phyloP scores from a whole-genome alignment of 371 early-diverging fungal genomes.

The Parasitella parasitica region DNA sequence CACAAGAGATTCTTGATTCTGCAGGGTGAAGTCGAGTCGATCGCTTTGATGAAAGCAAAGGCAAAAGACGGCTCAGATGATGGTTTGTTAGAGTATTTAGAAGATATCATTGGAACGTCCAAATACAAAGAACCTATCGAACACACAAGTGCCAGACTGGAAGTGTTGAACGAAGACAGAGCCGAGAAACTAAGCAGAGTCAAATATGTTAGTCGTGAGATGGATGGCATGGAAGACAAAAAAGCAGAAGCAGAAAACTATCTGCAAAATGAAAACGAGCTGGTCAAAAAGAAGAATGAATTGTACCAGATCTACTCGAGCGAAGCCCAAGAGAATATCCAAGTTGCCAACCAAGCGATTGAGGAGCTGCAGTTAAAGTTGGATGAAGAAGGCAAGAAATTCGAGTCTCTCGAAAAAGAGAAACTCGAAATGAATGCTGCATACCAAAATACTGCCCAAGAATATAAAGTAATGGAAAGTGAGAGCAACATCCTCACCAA shows the following conservation, averaged over 20 bases:
- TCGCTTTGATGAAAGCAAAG: slow-evolving; percentile 99
- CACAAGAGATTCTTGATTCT: slow-evolving; percentile 99
- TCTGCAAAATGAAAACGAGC: slow-evolving; percentile 77
- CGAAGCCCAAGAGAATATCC: slow-evolving; percentile 47
- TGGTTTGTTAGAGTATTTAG: slow-evolving; percentile 98
- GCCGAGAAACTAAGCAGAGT: slow-evolving; percentile 84
- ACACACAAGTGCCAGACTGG: slow-evolving; percentile 63
- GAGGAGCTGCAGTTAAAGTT: slow-evolving; percentile 52
- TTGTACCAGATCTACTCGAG: slow-evolving; percentile 72
- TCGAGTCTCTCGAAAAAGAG: slow-evolving; percentile 57
- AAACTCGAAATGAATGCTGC: slow-evolving; percentile 55
- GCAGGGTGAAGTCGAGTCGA: slow-evolving; percentile 99
- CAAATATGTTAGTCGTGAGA: slow-evolving; percentile 84
- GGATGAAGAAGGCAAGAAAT: slow-evolving; percentile 60
- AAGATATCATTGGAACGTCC: slow-evolving; percentile 99
- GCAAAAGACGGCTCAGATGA: slow-evolving; percentile 91
- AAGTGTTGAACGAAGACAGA: slow-evolving; percentile 75
- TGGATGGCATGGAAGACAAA: slow-evolving; percentile 72
- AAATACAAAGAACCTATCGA: slow-evolving; percentile 91
- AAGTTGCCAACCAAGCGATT: slow-evolving; percentile 47
- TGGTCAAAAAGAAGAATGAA: slow-evolving; percentile 70
- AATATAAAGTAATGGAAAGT: slow-evolving; percentile 65
- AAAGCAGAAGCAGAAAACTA: slow-evolving; percentile 85
- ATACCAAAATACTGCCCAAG: slow-evolving; percentile 55
- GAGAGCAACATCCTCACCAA: slow-evolving; percentile 55